Base-by-base conservation (phyloP, 208 protist species). In the Crithidia acanthocephali region DNA sequence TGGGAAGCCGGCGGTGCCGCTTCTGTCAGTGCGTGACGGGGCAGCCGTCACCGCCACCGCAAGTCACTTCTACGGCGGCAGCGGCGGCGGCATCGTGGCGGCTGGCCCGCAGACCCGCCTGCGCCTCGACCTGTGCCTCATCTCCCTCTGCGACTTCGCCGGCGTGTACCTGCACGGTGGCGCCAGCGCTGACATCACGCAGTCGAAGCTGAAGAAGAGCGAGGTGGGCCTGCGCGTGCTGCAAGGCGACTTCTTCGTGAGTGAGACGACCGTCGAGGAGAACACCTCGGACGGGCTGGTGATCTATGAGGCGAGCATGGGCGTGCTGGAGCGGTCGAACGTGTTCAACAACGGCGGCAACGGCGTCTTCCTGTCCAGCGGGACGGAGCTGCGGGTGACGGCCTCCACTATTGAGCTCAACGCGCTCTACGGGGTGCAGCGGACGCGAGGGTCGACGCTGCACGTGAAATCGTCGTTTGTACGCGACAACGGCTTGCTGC, bases 391-490 rank as follows among this genome's bases (percentile, higher is more conserved):
- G 27, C 67, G 59, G 18, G 67, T 89, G 55, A 45, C 55, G 22
- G 85, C 86, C 9, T 85, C 79, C 23, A 84, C 77, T 15, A 72
- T 94, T 25, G 85, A 91, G 70, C 63, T 88, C 45, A 94, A 94
- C 57, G 81, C 73, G 6, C 35, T 86, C 2, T 90, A 90, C 74
- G 88, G 88, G 2, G 76, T 94, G 25, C 85, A 94, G 44, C 81
- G 85, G 13, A 64, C 74, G 22, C 74, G 76, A 2, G 77, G 84
- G 28, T 88, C 85, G n/a, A 55, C 33, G 27, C 30, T 94, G 51
- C 80, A 83, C 45, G 64, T 94, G 20, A 58, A 66, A 23, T 61
- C 80, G 18, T 85, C 77, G 18, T 78, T 84, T 30, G 65, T 94
- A 3, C 75, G 84, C 15, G 84, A 90, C 57, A 93, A 93, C 35